These are phyloP conservation scores for Zarea fungicola DNA, from an alignment of 2,329 filamentous ascomycete genomes.

Conservation along the genomic window DNA sequence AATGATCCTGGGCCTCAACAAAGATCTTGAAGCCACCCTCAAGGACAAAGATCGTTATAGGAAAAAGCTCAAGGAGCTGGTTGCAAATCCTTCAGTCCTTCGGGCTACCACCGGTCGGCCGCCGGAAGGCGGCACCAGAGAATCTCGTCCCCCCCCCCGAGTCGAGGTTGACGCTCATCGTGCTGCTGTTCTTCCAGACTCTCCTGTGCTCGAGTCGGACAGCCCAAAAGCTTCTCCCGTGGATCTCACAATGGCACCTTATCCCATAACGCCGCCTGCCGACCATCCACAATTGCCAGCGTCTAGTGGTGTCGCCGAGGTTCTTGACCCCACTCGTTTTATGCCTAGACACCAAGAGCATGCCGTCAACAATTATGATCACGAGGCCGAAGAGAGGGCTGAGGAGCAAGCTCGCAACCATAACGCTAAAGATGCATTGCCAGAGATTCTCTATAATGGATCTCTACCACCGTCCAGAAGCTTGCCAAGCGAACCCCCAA, in stretches of 20 bases:
- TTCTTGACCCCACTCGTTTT: slow-evolving; percentile 50
- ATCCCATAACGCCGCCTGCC: slow-evolving; percentile 60
- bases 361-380: slow-evolving; percentile 51
- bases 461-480: slow-evolving; percentile 52
- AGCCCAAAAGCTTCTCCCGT: slow-evolving; percentile 53
- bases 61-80: slow-evolving; percentile 77
- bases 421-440: slow-evolving; percentile 35
- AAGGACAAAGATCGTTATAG: slow-evolving; percentile 95
- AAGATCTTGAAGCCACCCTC: slow-evolving; percentile 82
- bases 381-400: slow-evolving; percentile 46
- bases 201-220: slow-evolving; percentile 46
- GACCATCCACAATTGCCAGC: slow-evolving; percentile 38
- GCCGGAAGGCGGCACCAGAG: slow-evolving; percentile 10
- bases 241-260: slow-evolving; percentile 54
- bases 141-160: slow-evolving; percentile 15
- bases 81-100: slow-evolving; percentile 36
- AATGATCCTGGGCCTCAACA: slow-evolving; percentile 90
- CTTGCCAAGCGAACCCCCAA: slow-evolving; percentile 47
- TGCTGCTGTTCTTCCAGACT: slow-evolving; percentile 31
- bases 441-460: slow-evolving; percentile 46
- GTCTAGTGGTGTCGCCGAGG: slow-evolving; percentile 40
- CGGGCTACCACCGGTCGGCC: slow-evolving; percentile 22
- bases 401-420: slow-evolving; percentile 42
- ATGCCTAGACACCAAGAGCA: slow-evolving; percentile 60
- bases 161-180: slow-evolving; percentile 21